phyloP scores from a whole-genome alignment of 306 rosid species.

The Trifolium fragiferum region DNA sequence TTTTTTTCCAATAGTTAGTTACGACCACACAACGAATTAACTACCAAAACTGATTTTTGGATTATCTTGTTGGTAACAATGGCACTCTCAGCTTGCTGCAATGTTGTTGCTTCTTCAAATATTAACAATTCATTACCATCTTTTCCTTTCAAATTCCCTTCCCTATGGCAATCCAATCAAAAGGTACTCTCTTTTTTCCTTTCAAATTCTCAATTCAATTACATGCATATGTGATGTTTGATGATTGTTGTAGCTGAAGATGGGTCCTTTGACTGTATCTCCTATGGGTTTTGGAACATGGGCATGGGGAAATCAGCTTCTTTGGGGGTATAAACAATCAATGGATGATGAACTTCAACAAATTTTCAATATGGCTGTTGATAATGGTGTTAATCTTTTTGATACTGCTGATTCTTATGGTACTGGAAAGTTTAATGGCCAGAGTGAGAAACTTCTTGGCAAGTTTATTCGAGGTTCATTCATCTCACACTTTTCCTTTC shows the following conservation, averaged over 20 bases:
- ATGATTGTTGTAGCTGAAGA: slow-evolving; percentile 64
- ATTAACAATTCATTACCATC: slow-evolving; percentile 48
- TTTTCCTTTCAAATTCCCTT: slow-evolving; percentile 69
- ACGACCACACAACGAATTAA: slow-evolving; percentile 39
- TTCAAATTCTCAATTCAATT: not conserved
- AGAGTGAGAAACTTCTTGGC: slow-evolving; percentile 89
- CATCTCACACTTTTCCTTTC: slow-evolving; percentile 25
- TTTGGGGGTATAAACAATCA: slow-evolving; percentile 86
- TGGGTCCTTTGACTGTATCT: slow-evolving; percentile 84
- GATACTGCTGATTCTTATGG: slow-evolving; percentile 97
- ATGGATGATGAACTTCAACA: slow-evolving; percentile 90
- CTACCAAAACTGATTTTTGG: not conserved
- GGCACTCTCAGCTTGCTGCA: slow-evolving; percentile 57
- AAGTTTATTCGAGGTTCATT: slow-evolving; percentile 72
- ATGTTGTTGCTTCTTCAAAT: slow-evolving; percentile 42
- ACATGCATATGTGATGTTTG: not conserved
- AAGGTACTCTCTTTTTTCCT: slow-evolving; percentile 51
- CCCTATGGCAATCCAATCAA: slow-evolving; percentile 69
- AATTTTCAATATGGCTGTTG: slow-evolving; percentile 71
- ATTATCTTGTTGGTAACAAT: slow-evolving; percentile 30
- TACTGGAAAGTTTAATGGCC: slow-evolving; percentile 86
- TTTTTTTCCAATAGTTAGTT: not conserved
- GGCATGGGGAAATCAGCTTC: slow-evolving; percentile 99
- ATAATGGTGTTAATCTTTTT: slow-evolving; percentile 83
- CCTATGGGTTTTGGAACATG: slow-evolving; percentile 98